Percentiles rank a stretch among this genome's conserved stretches.
Conservation (phyloP, 257 asterid genomes). For the Gentiana macrophylla region DNA sequence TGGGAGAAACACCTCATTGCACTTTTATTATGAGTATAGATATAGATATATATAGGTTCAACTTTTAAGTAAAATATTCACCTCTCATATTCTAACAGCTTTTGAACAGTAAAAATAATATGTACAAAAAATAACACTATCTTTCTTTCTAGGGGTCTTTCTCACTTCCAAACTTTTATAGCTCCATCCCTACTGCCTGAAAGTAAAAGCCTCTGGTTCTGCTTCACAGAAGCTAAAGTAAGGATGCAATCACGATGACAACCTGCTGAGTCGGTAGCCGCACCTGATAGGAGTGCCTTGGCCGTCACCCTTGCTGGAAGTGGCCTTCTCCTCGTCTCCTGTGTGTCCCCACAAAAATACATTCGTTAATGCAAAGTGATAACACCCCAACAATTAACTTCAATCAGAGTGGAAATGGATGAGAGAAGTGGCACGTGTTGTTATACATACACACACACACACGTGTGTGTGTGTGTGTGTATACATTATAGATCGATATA, state of each 20-base stretch:
- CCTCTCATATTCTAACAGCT: slow-evolving; percentile 13
- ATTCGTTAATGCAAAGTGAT: slow-evolving; percentile 4
- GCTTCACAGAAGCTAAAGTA: slow-evolving; percentile 79
- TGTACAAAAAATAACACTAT: slow-evolving; percentile 27
- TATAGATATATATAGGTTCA: too few species aligned
- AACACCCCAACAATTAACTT: background rate
- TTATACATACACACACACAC: too few species aligned
- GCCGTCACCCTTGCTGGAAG: slow-evolving; percentile 50
- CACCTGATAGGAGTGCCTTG: slow-evolving; percentile 69
- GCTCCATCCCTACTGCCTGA: slow-evolving; percentile 98
- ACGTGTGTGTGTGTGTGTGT: too few species aligned
- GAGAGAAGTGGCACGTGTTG: too few species aligned
- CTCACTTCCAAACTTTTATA: slow-evolving; percentile 94
- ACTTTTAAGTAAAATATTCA: slow-evolving; percentile 20
- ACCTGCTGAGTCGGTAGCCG: slow-evolving; percentile 91
- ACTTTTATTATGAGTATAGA: too few species aligned
- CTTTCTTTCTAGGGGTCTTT: slow-evolving; percentile 8
- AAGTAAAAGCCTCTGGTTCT: slow-evolving; percentile 92
- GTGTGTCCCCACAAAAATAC: slow-evolving; percentile 5
- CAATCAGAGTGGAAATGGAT: too few species aligned
- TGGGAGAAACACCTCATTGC: too few species aligned
- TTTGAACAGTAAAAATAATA: slow-evolving; percentile 21
- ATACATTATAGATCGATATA: too few species aligned
- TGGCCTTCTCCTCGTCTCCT: slow-evolving; percentile 88
- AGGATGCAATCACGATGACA: slow-evolving; percentile 91